Evolutionary conservation across 441 rosid genomes (phyloP), one percentile per base, ranked within the genome.

Genomic region (Dalechampia spathulata): DNA sequence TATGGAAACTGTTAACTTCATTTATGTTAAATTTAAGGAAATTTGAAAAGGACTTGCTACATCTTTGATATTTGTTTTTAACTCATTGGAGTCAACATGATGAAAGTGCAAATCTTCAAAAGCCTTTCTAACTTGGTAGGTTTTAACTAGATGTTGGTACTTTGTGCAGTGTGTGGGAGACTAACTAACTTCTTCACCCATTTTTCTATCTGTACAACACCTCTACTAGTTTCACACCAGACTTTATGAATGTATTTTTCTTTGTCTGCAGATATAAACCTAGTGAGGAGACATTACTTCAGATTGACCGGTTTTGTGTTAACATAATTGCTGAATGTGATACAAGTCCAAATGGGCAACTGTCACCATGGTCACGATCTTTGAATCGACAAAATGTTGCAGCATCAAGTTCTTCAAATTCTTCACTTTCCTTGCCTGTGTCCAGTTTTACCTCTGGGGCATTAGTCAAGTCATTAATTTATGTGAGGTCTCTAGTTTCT

Each of bases 401-500:
- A 20, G 68, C 78, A 28, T 56, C 79, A 10, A n/a, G 74, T 59
- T 61, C 80, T 40, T 17, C 82, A 49, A 78, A 72, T 71, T 71
- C 77, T 68, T 75, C 86, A 50, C 81, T 85, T 74, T 72, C 78
- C 37, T 70, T 86, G 63, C 89, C 99, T 16, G 96, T 85, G 30
- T 85, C 92, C 62, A 86, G 78, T 76, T 88, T 88, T 76, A 90
- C 92, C 60, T 94, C 98, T 64, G 77, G 66, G 41, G 75, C 85
- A 47, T 86, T 90, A 68, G 93, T 90, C 62, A 94, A 94, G 80
- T 94, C 99, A 46, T 78, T 94, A 70, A 85, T 78, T 73, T 94
- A 94, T 78, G 87, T 90, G 56, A 93, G 98, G 52, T 90, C 99
- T 37, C 83, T 94, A 55, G 96, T 86, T 74, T 90, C 83, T 67